Base-by-base conservation (phyloP, 192 early-diverging fungal genomes). In the Gigaspora rosea region DNA sequence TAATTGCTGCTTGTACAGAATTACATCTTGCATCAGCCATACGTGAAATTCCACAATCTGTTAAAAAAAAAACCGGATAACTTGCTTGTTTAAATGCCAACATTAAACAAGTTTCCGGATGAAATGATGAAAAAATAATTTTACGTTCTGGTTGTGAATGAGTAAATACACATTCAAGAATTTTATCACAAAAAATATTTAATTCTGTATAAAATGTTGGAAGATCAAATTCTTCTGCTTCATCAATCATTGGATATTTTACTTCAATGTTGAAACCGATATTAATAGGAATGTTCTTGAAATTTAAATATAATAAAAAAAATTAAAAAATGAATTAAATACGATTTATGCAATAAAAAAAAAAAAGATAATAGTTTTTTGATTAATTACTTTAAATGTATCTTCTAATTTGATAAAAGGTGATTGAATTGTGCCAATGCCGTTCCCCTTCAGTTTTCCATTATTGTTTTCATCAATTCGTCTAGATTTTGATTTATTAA, bases 201-300 rank as follows among this genome's bases (percentile, higher is more conserved):
- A 94, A 82, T 77, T 97, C 97, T 47, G 91, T 89, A 8, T 82
- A 72, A 69, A 88, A 87, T 15, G 86, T 78, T 13, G 81, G 87
- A 15, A 98, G 83, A 46, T 88, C 86, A 33, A 90, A 91, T 46
- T 85, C 84, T 81, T 95, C 92, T 51, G 95, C 94, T 78, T 98
- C 97, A 71, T 96, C 91, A 8, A 93, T 83, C 89, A 94, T 93
- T 7, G 97, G 97, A 73, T 97, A 98, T 83, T 98, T 98, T 82
- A 98, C 89, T 80, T 98, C 97, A 69, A 98, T 93, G 76, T 97
- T 96, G 78, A 97, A 98, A 7, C 95, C 96, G 46, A 93, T 88
- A 10, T 82, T 78, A 6, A 82, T 78, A 0, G 96, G 95, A 22
- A 97, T 89, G 33, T 80, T 86, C 87, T 92, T 80, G 50, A 18